These are phyloP conservation scores for Cercospora sojina DNA, from an alignment of 2,329 filamentous ascomycete genomes.

Conservation along the genomic window DNA sequence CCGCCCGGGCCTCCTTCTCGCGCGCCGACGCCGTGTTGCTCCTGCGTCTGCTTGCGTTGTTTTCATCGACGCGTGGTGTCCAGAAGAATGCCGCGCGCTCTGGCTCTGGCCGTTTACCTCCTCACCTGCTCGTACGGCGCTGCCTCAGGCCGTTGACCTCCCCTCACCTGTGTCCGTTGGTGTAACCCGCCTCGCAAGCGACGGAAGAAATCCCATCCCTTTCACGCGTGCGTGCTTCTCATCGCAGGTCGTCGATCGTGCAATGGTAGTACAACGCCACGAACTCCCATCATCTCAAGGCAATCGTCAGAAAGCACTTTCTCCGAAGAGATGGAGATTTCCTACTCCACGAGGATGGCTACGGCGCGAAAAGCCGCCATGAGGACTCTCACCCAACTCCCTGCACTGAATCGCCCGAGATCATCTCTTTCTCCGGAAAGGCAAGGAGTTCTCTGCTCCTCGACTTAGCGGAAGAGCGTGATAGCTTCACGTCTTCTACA, in stretches of 20 bases:
- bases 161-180: not conserved
- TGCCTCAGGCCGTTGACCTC: not conserved
- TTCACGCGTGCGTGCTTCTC: not conserved
- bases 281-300: not conserved
- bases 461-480: not conserved
- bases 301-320: not conserved
- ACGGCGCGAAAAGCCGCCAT: not conserved
- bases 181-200: conserved; percentile 1
- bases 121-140: not conserved
- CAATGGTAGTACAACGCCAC: not conserved
- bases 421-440: not conserved
- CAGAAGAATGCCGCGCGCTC: not conserved
- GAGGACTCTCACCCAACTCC: not conserved
- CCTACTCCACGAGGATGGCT: not conserved
- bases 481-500: not conserved
- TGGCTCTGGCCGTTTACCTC: not conserved
- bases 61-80: not conserved
- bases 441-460: not conserved
- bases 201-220: not conserved
- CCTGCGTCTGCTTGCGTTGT: not conserved
- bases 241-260: not conserved
- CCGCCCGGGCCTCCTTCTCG: not conserved
- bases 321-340: not conserved
- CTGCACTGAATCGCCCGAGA: not conserved
- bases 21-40: not conserved